Evolutionary conservation across 331 rosid genomes (phyloP), one percentile per base, ranked within the genome.

Genomic region (Rhamnella rubrinervis): DNA sequence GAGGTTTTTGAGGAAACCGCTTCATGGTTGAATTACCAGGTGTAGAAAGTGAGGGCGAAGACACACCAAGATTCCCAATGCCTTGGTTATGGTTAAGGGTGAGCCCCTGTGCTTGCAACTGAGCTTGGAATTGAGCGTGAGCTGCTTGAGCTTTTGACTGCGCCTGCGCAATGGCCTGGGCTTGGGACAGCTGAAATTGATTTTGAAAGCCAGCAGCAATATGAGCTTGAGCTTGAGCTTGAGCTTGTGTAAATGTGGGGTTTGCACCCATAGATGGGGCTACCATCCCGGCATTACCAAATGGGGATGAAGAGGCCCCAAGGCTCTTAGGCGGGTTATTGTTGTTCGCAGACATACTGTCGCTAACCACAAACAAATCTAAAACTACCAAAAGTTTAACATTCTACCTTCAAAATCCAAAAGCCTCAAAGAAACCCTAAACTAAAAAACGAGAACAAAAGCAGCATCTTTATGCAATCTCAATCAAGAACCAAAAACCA

Each of bases 91-190:
- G 97, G 76, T 71, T 82, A 53, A 86, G 81, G 60, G 86, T 61
- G 85, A 93, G 67, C 4, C 92, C 97, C 69, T 91, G 98, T 71
- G 98, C 97, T 67, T 93, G 98, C 56, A 93, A 83, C 68, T 93
- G 98, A 65, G 99, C 99, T 71, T 95, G 99, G 51, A 87, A 75
- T 41, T 93, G 97, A 41, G 95, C 96, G 15, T 90, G 96, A 51
- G 86, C 95, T 1, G 85, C 91, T 23, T 79, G 78, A n/a, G 81
- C 87, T 67, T 95, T 87, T 7, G 90, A 80, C 77, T 91, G 96
- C 13, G 96, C 99, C 68, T 95, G 99, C 12, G 92, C 97, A 66
- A 95, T 79, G 65, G 96, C 99, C 81, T 95, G 99, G 0, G 96
- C 97, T 78, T 88, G 96, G 61, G 96, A 83, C 51, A 87, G 75